Evolutionary conservation across 2,329 filamentous ascomycete species (phyloP).

Genomic region (Calonectria pseudoturangicola): DNA sequence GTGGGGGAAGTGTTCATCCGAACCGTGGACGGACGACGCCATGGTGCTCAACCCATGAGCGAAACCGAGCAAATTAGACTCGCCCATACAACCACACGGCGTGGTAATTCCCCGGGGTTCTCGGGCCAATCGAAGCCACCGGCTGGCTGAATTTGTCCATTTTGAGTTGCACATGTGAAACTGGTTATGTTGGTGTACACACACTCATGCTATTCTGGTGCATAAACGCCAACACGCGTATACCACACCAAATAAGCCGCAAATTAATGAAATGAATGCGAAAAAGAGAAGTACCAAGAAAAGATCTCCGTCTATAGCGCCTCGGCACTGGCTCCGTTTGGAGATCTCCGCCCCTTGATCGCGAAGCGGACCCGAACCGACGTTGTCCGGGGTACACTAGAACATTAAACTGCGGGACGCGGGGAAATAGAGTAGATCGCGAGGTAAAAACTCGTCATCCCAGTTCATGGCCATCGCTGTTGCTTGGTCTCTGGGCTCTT

Average conservation of each 20-base stretch:
- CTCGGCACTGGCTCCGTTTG: slow-evolving; percentile 18
- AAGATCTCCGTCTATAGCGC: neutral
- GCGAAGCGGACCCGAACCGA: slow-evolving; percentile 37
- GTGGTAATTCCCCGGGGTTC: neutral
- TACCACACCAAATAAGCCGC: neutral
- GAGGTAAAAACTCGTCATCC: neutral
- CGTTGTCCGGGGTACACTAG: slow-evolving; percentile 30
- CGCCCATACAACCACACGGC: slow-evolving; percentile 19
- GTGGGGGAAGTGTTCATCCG: slow-evolving; percentile 39
- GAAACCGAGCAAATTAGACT: slow-evolving; percentile 15
- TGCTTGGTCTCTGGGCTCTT: neutral
- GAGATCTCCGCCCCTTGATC: slow-evolving; percentile 3
- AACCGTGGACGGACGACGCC: slow-evolving; percentile 3
- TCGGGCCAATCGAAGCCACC: slow-evolving; percentile 8
- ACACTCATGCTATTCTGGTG: neutral
- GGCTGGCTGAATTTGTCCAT: neutral
- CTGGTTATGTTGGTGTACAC: slow-evolving; percentile 15
- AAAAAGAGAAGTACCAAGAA: neutral
- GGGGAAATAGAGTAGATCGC: slow-evolving; percentile 35
- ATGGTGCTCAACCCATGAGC: slow-evolving; percentile 2
- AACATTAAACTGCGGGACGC: slow-evolving; percentile 32
- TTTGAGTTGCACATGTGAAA: slow-evolving; percentile 8
- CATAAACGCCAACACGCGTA: neutral
- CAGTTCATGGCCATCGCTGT: neutral
- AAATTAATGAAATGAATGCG: neutral